Conservation (phyloP, 176 grass and related monocot species). For the Stipa capillata region DNA sequence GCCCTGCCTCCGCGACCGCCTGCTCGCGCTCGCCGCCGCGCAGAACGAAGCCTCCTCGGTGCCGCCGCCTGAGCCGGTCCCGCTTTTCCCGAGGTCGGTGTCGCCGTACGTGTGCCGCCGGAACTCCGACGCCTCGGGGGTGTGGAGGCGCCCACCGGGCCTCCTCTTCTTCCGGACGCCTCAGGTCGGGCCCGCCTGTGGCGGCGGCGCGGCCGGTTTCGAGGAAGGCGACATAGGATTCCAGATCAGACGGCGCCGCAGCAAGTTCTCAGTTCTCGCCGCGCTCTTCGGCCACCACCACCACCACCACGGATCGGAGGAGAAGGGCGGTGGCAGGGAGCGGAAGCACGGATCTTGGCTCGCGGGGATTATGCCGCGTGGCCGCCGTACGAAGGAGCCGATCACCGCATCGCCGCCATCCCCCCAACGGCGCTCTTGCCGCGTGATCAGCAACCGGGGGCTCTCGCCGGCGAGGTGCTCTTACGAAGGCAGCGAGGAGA, state of each 20-base stretch:
- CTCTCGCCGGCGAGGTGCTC: slow-evolving; percentile 36
- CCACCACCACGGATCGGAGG: slow-evolving; percentile 4
- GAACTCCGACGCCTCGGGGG: slow-evolving; percentile 25
- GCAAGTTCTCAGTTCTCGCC: slow-evolving; percentile 43
- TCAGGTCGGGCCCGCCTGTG: slow-evolving; percentile 44
- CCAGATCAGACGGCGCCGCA: neutral
- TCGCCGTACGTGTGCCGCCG: slow-evolving; percentile 45
- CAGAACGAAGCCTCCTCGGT: slow-evolving; percentile 58
- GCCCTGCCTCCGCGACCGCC: slow-evolving; percentile 79
- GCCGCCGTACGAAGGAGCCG: slow-evolving; percentile 12
- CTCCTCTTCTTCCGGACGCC: slow-evolving; percentile 70
- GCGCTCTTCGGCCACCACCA: slow-evolving; percentile 37
- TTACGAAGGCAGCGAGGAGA: neutral
- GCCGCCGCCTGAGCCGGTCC: neutral
- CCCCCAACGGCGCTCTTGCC: slow-evolving; percentile 17
- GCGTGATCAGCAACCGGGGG: slow-evolving; percentile 30
- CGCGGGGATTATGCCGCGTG: slow-evolving; percentile 32
- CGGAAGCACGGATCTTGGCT: slow-evolving; percentile 55
- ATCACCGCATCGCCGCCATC: neutral
- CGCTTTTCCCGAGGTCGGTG: slow-evolving; percentile 36
- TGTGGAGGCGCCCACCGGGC: slow-evolving; percentile 14
- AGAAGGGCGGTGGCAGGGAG: neutral
- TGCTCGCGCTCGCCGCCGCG: slow-evolving; percentile 55
- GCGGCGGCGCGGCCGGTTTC: neutral
- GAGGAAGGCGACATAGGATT: slow-evolving; percentile 40